These are phyloP conservation scores for Carex myosuroides DNA, from an alignment of 176 grass and related monocot species.

Conservation along the genomic window DNA sequence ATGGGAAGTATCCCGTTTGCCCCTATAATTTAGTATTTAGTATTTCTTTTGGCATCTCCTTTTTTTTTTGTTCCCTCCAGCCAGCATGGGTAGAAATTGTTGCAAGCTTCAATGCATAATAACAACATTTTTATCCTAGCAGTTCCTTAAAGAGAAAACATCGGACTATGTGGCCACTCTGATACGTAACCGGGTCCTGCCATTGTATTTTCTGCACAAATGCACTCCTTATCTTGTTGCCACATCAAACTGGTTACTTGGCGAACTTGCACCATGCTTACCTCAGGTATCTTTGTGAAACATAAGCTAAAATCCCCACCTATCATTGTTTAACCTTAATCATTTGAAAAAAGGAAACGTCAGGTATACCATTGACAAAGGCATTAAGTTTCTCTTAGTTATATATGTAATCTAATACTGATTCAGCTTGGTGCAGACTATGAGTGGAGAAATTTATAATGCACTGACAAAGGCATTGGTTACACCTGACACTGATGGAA, in stretches of 20 bases:
- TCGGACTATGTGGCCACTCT: slow-evolving; percentile 51
- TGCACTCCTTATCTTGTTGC: slow-evolving; percentile 72
- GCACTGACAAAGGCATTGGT: slow-evolving; percentile 56
- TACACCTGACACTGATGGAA: slow-evolving; percentile 39
- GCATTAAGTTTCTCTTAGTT: not conserved
- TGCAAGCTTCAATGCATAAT: not conserved
- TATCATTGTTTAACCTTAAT: slow-evolving; percentile 7
- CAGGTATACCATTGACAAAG: not conserved
- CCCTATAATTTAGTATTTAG: not conserved
- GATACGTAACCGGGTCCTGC: slow-evolving; percentile 65
- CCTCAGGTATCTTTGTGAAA: slow-evolving; percentile 46
- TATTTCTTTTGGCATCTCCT: not conserved
- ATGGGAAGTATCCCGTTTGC: not conserved
- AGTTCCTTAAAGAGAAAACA: slow-evolving; percentile 63
- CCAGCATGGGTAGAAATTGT: not conserved
- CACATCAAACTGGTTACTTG: slow-evolving; percentile 84
- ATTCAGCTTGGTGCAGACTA: slow-evolving; percentile 41
- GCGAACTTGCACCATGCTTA: slow-evolving; percentile 56
- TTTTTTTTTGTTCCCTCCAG: not conserved
- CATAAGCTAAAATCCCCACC: not conserved
- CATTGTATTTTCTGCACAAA: slow-evolving; percentile 54
- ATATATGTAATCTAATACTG: slow-evolving; percentile 13
- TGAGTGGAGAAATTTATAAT: slow-evolving; percentile 67
- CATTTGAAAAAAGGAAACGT: not conserved
- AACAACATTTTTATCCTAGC: slow-evolving; percentile 17